Percentiles rank a stretch among this genome's conserved stretches.
Evolutionary conservation across 176 grass and related monocot species (phyloP).

Genomic region (Phyllostachys edulis): DNA sequence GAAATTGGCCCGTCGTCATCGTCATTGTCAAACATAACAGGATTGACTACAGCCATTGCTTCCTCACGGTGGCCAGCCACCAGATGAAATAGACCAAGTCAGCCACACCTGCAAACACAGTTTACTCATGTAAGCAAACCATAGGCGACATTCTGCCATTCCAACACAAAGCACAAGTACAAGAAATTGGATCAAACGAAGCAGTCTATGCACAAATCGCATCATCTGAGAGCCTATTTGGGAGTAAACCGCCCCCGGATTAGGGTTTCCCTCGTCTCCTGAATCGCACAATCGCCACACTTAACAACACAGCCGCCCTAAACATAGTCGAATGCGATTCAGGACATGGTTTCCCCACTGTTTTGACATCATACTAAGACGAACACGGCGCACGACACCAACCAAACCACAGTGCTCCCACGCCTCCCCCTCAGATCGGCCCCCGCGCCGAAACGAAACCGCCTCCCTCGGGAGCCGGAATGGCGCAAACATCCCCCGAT

Average conservation of each 20-base stretch:
- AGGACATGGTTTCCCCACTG: neutral
- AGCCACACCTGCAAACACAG: constrained; percentile 35
- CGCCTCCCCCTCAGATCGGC: constrained; percentile 28
- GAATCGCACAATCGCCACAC: neutral
- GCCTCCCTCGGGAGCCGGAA: neutral
- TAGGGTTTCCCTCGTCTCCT: neutral
- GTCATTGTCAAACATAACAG: constrained; percentile 20
- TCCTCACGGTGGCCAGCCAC: neutral
- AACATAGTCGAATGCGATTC: neutral
- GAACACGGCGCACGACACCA: neutral
- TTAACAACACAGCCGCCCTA: neutral
- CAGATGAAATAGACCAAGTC: neutral
- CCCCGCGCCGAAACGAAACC: neutral
- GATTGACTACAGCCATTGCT: constrained; percentile 54
- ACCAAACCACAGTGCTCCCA: neutral
- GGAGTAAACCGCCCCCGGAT: neutral
- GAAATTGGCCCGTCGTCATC: constrained; percentile 39
- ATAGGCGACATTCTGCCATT: neutral
- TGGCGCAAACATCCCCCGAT: constrained; percentile 7
- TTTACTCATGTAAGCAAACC: constrained; percentile 4
- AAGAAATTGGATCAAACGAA: neutral
- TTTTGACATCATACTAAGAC: neutral
- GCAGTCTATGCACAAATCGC: neutral
- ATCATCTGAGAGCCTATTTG: neutral
- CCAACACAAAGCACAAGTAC: neutral